A percentile compares a stretch with the other conserved stretches of the same genome.
phyloP scores from a whole-genome alignment of 202 grass and related monocot genomes.

The Setaria italica region DNA sequence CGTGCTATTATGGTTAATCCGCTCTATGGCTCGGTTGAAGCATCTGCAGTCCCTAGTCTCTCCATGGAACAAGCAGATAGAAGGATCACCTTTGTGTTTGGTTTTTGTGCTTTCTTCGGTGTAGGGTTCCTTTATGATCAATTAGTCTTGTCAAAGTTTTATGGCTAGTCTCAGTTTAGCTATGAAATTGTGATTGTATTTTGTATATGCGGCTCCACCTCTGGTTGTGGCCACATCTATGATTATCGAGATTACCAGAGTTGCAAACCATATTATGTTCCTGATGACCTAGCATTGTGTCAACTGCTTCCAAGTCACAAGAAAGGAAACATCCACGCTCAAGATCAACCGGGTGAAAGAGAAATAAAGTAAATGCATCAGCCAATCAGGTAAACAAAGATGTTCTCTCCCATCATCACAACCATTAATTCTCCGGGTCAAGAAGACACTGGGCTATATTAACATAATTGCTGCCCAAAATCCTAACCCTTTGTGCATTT shows the following conservation, averaged over 20 bases:
- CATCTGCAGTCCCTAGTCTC: background rate
- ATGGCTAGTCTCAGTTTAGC: background rate
- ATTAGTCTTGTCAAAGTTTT: background rate
- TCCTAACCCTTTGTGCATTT: no score
- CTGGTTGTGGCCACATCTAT: background rate
- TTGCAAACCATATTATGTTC: background rate
- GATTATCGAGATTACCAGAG: background rate
- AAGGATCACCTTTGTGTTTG: constrained; percentile 25
- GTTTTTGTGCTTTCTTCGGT: constrained; percentile 51
- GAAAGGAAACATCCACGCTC: no score
- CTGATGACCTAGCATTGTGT: background rate
- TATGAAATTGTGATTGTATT: background rate
- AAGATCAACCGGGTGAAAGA: no score
- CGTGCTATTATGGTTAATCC: background rate
- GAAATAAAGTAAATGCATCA: no score
- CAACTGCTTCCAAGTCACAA: background rate
- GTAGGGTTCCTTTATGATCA: constrained; percentile 2
- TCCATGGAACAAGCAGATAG: constrained; percentile 34
- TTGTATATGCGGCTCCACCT: background rate
- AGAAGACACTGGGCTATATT: no score
- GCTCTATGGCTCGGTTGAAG: background rate
- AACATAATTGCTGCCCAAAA: no score
- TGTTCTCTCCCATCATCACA: no score
- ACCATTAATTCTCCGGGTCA: no score
- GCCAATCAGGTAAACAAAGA: no score